A percentile compares a stretch with the other conserved stretches of the same genome.
phyloP scores from a whole-genome alignment of 768 basidiomycete species.

The Mycena rosella region DNA sequence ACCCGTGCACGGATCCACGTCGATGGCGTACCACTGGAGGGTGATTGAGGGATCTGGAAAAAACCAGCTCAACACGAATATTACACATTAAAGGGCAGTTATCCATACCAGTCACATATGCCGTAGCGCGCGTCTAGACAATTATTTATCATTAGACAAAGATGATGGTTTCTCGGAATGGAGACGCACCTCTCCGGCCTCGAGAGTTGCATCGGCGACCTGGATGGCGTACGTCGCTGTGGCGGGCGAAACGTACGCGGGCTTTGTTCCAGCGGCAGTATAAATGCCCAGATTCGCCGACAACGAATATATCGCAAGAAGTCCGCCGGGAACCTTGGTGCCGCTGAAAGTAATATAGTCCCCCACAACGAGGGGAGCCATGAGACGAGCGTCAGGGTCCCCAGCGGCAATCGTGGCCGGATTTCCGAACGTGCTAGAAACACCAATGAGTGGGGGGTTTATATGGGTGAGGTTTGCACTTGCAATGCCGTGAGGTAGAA shows the following conservation, averaged over 20 bases:
- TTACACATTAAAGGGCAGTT: too few relatives aligned
- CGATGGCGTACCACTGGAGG: slow-evolving; percentile 36
- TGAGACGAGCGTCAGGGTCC: slow-evolving; percentile 1
- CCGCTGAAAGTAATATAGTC: slow-evolving; percentile 16
- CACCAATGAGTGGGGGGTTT: not conserved
- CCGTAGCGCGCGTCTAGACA: not conserved
- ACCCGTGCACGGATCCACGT: slow-evolving; percentile 41
- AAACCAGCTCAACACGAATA: too few relatives aligned
- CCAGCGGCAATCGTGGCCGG: slow-evolving; percentile 26
- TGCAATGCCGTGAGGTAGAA: not conserved
- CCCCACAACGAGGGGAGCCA: slow-evolving; percentile 13
- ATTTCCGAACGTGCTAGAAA: slow-evolving; percentile 13
- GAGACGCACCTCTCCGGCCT: not conserved
- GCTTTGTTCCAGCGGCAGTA: slow-evolving; percentile 37
- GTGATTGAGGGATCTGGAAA: slow-evolving; percentile 3
- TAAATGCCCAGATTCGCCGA: slow-evolving; percentile 39
- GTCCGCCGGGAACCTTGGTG: slow-evolving; percentile 18
- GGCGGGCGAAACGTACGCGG: slow-evolving; percentile 32
- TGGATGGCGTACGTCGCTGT: slow-evolving; percentile 10
- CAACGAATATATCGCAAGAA: slow-evolving; percentile 33
- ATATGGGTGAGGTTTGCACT: not conserved
- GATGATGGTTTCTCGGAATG: too few relatives aligned
- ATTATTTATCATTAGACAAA: not conserved
- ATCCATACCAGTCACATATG: not conserved
- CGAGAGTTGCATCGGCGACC: slow-evolving; percentile 1